phyloP scores from a whole-genome alignment of 176 grass and related monocot species.

The Luzula sylvatica region DNA sequence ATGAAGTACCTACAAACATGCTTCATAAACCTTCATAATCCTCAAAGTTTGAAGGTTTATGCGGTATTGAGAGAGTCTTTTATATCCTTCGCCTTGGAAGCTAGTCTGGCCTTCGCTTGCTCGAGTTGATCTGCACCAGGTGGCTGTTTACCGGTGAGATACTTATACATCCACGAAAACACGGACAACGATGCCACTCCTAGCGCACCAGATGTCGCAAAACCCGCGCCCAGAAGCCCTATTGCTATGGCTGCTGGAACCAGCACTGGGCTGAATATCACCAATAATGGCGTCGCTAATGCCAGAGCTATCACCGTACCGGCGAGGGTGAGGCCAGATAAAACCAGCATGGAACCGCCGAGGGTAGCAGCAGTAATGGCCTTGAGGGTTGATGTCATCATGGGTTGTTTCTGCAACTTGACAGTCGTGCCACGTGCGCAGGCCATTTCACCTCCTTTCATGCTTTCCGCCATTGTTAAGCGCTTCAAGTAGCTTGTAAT shows the following conservation, averaged over 20 bases:
- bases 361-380: conserved; percentile 43
- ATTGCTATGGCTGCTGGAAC: conserved; percentile 54
- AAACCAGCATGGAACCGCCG: conserved; percentile 58
- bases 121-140: conserved; percentile 81
- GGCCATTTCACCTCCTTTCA: conserved; percentile 8
- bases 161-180: conserved; percentile 97
- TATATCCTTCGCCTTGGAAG: conserved; percentile 66
- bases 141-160: conserved; percentile 80
- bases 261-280: conserved; percentile 92
- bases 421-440: not conserved
- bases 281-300: conserved; percentile 65
- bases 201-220: conserved; percentile 62
- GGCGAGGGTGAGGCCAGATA: conserved; percentile 61
- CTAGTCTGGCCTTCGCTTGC: conserved; percentile 58
- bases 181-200: conserved; percentile 76
- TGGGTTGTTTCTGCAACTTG: conserved; percentile 30
- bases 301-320: conserved; percentile 69
- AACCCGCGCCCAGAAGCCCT: conserved; percentile 48
- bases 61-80: conserved; percentile 68
- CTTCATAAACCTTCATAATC: no score
- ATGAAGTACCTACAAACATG: no score
- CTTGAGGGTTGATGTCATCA: conserved; percentile 44
- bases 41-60: conserved; percentile 17
- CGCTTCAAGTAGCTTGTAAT: not conserved
- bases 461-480: conserved; percentile 36